Evolutionary conservation across 371 early-diverging fungal genomes (phyloP).

Genomic region (Thermomucor indicae-seudaticae): DNA sequence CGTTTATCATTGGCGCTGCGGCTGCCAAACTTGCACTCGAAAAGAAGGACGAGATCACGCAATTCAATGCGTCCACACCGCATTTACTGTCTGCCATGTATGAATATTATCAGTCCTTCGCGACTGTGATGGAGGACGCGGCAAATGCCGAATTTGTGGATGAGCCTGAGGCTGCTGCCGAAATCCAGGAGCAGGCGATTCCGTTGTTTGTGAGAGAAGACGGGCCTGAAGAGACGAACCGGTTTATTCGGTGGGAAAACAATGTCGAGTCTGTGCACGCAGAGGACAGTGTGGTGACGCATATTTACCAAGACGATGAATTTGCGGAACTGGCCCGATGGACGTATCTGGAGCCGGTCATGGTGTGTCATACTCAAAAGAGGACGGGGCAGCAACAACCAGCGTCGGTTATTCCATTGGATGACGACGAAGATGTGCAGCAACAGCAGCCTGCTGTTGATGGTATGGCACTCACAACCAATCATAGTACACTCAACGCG

Average conservation of each 20-base stretch:
- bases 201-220: slow-evolving; percentile 27
- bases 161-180: slow-evolving; percentile 19
- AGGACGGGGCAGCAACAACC: slow-evolving; percentile 5
- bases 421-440: slow-evolving; percentile 16
- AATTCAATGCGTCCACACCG: slow-evolving; percentile 6
- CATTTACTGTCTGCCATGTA: slow-evolving; percentile 26
- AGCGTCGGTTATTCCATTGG: slow-evolving; percentile 9
- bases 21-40: slow-evolving; percentile 18
- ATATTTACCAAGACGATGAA: slow-evolving; percentile 39
- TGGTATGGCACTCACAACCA: slow-evolving; percentile 2
- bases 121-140: slow-evolving; percentile 13
- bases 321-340: slow-evolving; percentile 24
- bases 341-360: slow-evolving; percentile 20
- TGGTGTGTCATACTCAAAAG: slow-evolving; percentile 16
- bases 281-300: slow-evolving; percentile 22
- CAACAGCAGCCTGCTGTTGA: not conserved
- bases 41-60: slow-evolving; percentile 5
- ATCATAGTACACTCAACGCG: slow-evolving; percentile 1
- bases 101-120: slow-evolving; percentile 22
- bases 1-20: slow-evolving; percentile 21
- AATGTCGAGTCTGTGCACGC: slow-evolving; percentile 34
- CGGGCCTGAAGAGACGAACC: slow-evolving; percentile 19
- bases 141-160: slow-evolving; percentile 15
- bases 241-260: slow-evolving; percentile 38
- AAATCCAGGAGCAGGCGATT: slow-evolving; percentile 25